Evolutionary conservation across 148 eudicot genomes (phyloP), one percentile per base, ranked within the genome.

Genomic region (Cornus controversa): DNA sequence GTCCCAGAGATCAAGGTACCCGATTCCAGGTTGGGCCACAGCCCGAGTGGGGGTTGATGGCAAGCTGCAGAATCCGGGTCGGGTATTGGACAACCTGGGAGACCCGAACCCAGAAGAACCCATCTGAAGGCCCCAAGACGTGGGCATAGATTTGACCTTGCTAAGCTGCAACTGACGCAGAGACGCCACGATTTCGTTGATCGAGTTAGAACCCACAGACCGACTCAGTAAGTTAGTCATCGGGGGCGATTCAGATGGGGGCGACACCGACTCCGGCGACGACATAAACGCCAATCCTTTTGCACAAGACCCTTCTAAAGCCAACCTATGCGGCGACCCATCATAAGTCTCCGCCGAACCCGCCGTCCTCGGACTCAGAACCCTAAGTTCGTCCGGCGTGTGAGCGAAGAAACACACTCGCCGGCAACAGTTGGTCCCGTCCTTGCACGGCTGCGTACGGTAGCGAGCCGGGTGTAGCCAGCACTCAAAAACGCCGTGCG

Each of bases 401-500:
- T 93, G 98, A 0, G 98, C 98, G 42, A 93, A 93, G 83, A 93
- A 93, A 37, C 98, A 93, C 8, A 93, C 89, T 29, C 90, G 77
- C 6, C 98, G 87, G 25, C 76, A 75, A 37, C 98, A 93, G 18
- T 77, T 80, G 8, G 79, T 54, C 1, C 96, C 98, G 58, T 93
- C 98, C 66, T 93, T 93, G 42, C 98, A 93, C 9, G 89, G 87
- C 80, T 93, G 93, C 25, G 98, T 93, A 6, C 98, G 89, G 66
- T 91, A 93, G 22, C 92, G 81, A 13, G 91, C 58, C 18, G 98
- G 98, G 76, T 93, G 98, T 0, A 93, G 87, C 98, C 98, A 93
- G 66, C 91, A 88, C 89, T 93, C 98, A 66, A 93, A 93, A 0
- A 93, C 98, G 1, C 98, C 98, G 50, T 93, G 98, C 0, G 93